Evolutionary conservation across 208 protist genomes (phyloP), one percentile per base, ranked within the genome.

Genomic region (Trypanosoma cruzi): DNA sequence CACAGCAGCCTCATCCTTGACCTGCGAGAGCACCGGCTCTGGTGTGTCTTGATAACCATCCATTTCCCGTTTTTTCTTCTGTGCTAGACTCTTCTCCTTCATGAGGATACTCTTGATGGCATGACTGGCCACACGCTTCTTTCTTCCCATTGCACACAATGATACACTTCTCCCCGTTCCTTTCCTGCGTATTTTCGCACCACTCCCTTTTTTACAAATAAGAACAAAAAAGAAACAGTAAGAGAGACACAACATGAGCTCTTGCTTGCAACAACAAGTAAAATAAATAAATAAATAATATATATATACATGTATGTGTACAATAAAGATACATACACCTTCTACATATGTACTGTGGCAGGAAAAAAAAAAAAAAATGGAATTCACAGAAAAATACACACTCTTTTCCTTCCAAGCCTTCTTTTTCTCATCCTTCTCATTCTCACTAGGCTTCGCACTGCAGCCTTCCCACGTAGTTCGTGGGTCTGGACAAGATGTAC

Each of bases 41-140:
- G 78, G 32, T 68, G 68, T 88, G 52, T 72, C 80, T 37, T 82
- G 82, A 57, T 85, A 90, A 63, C 82, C 83, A 55, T 96, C 88
- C 49, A 87, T 87, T 57, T 96, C 91, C 24, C 91, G 88, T 77
- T 96, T 94, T 63, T 94, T 94, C 81, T 96, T 96, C 64, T 81
- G 56, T 13, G 80, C 48, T 44, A 96, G 63, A 32, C 72, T 89
- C 74, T 96, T 96, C 65, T 96, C 88, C 71, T 96, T 96, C 91
- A 96, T 96, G 34, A 96, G 76, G 36, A 96, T 89, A 66, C 90
- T 94, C 71, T 96, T 96, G 55, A 96, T 94, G 76, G 82, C 82
- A 73, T 94, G 84, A 52, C 80, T 81, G 31, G 80, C 80, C 73
- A 79, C 71, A 32, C 64, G 68, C 65, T 94, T 96, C 2, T 90